These are phyloP conservation scores for Naegleria fowleri DNA, from an alignment of 208 protist genomes.

Conservation along the genomic window DNA sequence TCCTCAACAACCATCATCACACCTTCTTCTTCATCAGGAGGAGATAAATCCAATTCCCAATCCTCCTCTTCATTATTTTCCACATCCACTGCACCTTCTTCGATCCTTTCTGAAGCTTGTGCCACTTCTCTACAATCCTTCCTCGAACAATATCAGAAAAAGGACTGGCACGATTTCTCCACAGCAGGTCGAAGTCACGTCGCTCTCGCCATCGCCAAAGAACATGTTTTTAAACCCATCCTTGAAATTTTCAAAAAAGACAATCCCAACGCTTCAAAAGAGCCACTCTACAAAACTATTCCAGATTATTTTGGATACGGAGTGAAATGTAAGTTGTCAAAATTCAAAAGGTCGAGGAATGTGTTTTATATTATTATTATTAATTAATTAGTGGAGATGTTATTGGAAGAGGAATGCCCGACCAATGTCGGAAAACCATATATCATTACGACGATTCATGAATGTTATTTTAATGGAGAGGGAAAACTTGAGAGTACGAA, in stretches of 20 bases:
- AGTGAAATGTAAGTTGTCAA: too few relatives aligned
- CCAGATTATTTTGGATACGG: neutral
- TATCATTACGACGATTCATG: neutral
- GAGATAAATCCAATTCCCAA: too few relatives aligned
- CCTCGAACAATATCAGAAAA: neutral
- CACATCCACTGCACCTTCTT: too few relatives aligned
- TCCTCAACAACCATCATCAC: too few relatives aligned
- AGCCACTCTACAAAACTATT: neutral
- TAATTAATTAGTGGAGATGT: neutral
- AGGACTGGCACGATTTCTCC: neutral
- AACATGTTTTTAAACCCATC: neutral
- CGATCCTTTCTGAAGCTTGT: neutral
- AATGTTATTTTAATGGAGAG: constrained; percentile 2
- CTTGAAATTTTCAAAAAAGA: neutral
- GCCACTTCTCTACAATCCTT: neutral
- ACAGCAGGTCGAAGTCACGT: neutral
- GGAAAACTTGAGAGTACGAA: neutral
- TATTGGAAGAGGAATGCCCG: neutral
- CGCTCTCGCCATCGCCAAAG: neutral
- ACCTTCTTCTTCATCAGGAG: too few relatives aligned
- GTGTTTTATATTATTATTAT: too few relatives aligned
- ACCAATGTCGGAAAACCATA: neutral
- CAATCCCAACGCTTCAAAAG: neutral
- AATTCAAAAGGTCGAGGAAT: too few relatives aligned
- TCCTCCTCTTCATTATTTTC: too few relatives aligned